phyloP scores from a whole-genome alignment of 2,329 filamentous ascomycete genomes.

The Colletotrichum higginsianum region DNA sequence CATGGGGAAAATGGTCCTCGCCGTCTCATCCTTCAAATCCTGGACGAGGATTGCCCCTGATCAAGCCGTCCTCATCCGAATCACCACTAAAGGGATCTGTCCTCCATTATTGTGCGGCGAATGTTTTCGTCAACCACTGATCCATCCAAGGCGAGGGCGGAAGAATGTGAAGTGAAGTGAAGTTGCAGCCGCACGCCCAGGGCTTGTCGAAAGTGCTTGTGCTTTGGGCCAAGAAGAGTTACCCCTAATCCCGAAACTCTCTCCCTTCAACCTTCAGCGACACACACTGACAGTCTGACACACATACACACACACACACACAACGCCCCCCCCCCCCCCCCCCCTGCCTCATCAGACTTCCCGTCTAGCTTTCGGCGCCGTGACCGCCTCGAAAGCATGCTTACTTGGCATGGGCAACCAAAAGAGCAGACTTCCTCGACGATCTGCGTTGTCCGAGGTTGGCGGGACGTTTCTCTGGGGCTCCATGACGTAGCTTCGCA shows the following conservation, averaged over 20 bases:
- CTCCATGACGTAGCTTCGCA: constrained; percentile 9
- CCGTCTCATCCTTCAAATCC: constrained; percentile 25
- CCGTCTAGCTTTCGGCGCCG: background rate
- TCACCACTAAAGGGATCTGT: background rate
- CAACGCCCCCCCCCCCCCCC: background rate
- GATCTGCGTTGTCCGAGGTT: background rate
- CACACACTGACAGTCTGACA: background rate
- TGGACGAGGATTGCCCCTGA: constrained; percentile 11
- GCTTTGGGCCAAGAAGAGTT: background rate
- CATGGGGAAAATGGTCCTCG: background rate
- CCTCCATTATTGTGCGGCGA: background rate
- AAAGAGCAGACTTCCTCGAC: background rate
- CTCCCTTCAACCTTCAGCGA: background rate
- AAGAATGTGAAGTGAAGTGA: background rate
- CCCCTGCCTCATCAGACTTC: background rate
- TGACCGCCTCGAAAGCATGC: background rate
- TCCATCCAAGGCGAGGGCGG: background rate
- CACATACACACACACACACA: background rate
- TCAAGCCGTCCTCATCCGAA: background rate
- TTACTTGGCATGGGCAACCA: background rate
- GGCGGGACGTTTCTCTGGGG: constrained; percentile 9
- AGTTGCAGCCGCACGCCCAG: background rate
- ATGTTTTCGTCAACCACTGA: constrained; percentile 3
- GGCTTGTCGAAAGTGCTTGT: constrained; percentile 2
- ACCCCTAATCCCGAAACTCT: background rate